These are phyloP conservation scores for Paecilomyces fulvus DNA, from an alignment of 2,329 filamentous ascomycete genomes.

Conservation along the genomic window DNA sequence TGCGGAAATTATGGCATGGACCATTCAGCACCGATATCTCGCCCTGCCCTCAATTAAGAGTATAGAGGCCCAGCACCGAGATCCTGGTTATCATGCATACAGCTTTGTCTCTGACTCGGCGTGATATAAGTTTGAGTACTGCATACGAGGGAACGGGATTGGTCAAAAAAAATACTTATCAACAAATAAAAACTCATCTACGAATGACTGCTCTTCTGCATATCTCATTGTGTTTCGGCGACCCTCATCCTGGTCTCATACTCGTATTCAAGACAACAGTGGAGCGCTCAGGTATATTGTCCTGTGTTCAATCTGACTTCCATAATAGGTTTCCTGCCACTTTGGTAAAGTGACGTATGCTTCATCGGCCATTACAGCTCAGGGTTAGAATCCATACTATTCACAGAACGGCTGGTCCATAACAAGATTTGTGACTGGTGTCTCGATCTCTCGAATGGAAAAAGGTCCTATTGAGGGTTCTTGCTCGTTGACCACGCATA, in stretches of 20 bases:
- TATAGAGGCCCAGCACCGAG: too few species aligned
- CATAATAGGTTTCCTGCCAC: background rate
- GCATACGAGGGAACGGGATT: too few species aligned
- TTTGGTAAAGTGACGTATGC: background rate
- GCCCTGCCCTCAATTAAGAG: too few species aligned
- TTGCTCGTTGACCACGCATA: constrained; percentile 13
- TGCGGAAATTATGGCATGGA: background rate
- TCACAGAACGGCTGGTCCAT: background rate
- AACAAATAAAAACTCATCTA: background rate
- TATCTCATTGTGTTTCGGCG: background rate
- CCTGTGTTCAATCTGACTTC: background rate
- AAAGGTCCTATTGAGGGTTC: background rate
- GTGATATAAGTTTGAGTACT: too few species aligned
- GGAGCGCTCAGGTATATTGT: background rate
- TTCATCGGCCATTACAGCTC: background rate
- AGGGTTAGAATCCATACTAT: background rate
- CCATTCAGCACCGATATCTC: background rate
- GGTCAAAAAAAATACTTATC: background rate
- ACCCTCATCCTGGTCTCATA: background rate
- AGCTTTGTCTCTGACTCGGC: too few species aligned
- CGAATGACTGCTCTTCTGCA: background rate
- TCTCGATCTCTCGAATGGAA: background rate
- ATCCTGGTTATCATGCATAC: too few species aligned
- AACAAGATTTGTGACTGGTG: background rate
- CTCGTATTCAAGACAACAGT: background rate